A percentile compares a stretch with the other conserved stretches of the same genome.
Evolutionary conservation across 1,284 basidiomycete genomes (phyloP).

Genomic region (Leucoagaricus sp.): DNA sequence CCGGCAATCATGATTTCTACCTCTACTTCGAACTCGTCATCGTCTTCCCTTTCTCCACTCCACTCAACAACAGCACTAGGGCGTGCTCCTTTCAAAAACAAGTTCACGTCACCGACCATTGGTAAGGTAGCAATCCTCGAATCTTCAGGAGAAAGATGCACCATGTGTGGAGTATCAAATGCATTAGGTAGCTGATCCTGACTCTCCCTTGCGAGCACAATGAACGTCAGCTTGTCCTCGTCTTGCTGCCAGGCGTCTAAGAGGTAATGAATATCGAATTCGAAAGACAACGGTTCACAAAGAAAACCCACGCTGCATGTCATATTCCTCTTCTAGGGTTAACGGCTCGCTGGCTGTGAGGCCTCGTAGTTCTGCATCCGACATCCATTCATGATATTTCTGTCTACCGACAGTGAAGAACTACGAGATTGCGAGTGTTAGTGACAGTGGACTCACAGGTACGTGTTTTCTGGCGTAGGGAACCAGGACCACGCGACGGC

Average conservation of each 20-base stretch:
- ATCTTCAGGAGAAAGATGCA: conserved; percentile 25
- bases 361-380: conserved; percentile 69
- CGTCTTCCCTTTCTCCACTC: conserved; percentile 32
- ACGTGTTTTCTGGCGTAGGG: conserved; percentile 76
- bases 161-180: not conserved
- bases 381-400: conserved; percentile 95
- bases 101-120: conserved; percentile 94
- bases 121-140: conserved; percentile 45
- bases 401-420: conserved; percentile 33
- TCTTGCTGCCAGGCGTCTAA: conserved; percentile 86
- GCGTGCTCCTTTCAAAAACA: conserved; percentile 72
- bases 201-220: conserved; percentile 62
- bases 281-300: not conserved
- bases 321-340: conserved; percentile 81
- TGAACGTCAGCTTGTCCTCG: conserved; percentile 93
- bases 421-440: not conserved
- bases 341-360: conserved; percentile 89
- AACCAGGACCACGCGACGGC: conserved; percentile 64
- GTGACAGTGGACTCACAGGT: conserved; percentile 14
- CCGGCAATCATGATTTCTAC: conserved; percentile 38
- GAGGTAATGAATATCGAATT: not conserved
- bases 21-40: conserved; percentile 31
- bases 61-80: conserved; percentile 9
- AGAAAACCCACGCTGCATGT: conserved; percentile 78
- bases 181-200: conserved; percentile 1